Evolutionary conservation across 371 early-diverging fungal genomes (phyloP), one percentile per base, ranked within the genome.

Genomic region (Mortierella sp.): DNA sequence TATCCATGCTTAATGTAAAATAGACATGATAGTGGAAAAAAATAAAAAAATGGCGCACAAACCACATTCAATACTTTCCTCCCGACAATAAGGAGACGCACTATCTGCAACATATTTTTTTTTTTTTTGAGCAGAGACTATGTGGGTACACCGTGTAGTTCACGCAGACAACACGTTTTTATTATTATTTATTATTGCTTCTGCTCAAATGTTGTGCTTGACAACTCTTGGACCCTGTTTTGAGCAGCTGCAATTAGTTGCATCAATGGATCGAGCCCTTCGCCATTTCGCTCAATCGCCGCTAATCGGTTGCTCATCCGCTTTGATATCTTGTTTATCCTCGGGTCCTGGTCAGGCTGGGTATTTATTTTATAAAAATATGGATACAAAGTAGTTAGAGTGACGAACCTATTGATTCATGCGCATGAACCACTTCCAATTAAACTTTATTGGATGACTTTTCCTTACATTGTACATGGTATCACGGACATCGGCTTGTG

Each of bases 251-350:
- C 54, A n/a, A 79, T 52, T 9, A 79, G 64, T 24, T 67, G 67
- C 57, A 79, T 22, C 4, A 79, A 54, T 37, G 79, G 75, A 51
- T 79, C 79, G n/a, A 79, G 75, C 0, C 61, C 58, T 47, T 70
- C 71, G 32, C 58, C 70, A 57, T 79, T 70, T n/a, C 47, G 64
- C 51, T 79, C 79, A 45, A 79, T 64, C 8, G 64, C 45, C 1
- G 75, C 62, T n/a, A 79, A 51, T 35, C 75, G 74, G 43, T 12
- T 66, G 9, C 79, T 75, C 18, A 79, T 26, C 9, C 79, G 66
- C 64, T 79, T 79, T 16, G 79, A 79, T n/a, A 67, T 55, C 28
- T 71, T 79, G 72, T 79, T 79, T n/a, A 79, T 79, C 26, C 45
- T 73, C 30, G 67, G 45, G 51, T 79, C 79, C 39, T 74, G 74